Base-by-base conservation (phyloP, 805 yeast genomes). In the Yamadazyma olivae region DNA sequence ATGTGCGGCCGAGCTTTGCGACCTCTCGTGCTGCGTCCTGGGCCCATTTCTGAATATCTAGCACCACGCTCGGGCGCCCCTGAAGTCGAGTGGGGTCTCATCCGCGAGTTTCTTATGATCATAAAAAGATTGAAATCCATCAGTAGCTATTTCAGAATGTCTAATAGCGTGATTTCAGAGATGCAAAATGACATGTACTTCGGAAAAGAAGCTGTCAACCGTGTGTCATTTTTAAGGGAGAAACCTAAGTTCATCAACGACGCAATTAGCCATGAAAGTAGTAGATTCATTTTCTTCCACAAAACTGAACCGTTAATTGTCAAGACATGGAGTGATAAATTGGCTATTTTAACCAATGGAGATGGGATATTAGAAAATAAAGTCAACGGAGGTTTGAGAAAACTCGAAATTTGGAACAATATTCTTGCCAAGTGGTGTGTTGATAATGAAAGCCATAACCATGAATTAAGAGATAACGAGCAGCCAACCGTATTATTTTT, bases 201-300 rank as follows among this genome's bases (percentile, higher is more conserved):
- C 46, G 71, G 77, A 15, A 71, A 71, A 12, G 76, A 68, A 40
- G 76, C 74, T 5, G 61, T 83, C 38, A 80, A 82, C 54, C 59
- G 91, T 39, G 75, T 83, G 5, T 74, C 83, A 13, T 83, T 81
- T 46, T 58, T 82, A 33, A 60, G 91, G 24, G 75, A 75, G 17
- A 76, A 82, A 51, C 30, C 57, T 13, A 71, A 64, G 19, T 80
- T 79, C 46, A 69, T 83, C 22, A 44, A 59, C 32, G 50, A 53
- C 27, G 74, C 79, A 4, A 55, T 75, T 14, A 44, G 43, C 16
- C 75, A 74, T 41, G 61, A 68, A 2, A 56, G 70, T 3, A 59
- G 86, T 1, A 57, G 75, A 34, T 74, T 81, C 39, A 51, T 83
- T 2, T 71, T 76, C 30, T 64, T 54, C 44, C 44, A 50, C 3